Percentiles rank a stretch among this genome's conserved stretches.
These are phyloP conservation scores for Ambispora gerdemannii DNA, from an alignment of 192 early-diverging fungal genomes.

Conservation along the genomic window DNA sequence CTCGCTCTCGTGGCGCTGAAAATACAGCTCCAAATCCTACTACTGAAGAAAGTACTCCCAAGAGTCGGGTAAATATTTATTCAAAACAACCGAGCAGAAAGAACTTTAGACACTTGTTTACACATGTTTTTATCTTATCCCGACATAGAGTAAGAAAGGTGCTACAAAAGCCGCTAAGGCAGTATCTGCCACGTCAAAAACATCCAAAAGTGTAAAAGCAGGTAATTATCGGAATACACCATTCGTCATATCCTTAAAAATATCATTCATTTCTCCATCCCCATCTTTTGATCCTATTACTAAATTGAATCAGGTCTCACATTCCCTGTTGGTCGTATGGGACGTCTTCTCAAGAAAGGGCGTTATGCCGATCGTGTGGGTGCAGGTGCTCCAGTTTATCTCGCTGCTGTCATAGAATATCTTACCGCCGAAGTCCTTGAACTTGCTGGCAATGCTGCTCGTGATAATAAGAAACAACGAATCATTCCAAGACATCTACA, in stretches of 20 bases:
- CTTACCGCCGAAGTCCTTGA: slow-evolving; percentile 37
- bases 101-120: background rate
- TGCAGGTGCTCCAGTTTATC: slow-evolving; percentile 38
- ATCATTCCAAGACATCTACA: slow-evolving; percentile 43
- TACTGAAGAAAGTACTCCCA: background rate
- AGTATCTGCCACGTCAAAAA: background rate
- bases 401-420: slow-evolving; percentile 37
- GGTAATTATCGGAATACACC: background rate
- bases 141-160: slow-evolving; percentile 5
- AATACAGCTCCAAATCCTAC: background rate
- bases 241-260: background rate
- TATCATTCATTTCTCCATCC: background rate
- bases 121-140: background rate
- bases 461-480: slow-evolving; percentile 39
- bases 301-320: slow-evolving; percentile 23
- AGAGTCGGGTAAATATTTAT: slow-evolving; percentile 1
- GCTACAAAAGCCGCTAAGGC: background rate
- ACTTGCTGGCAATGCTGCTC: slow-evolving; percentile 39
- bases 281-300: background rate
- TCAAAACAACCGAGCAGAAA: background rate
- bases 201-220: slow-evolving; percentile 21
- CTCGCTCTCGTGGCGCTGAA: slow-evolving; percentile 5
- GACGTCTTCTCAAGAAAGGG: slow-evolving; percentile 38
- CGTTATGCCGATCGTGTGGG: slow-evolving; percentile 41
- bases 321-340: slow-evolving; percentile 36